Base-by-base conservation (phyloP, 169 alveolate species). In the Cystoisospora suis region DNA sequence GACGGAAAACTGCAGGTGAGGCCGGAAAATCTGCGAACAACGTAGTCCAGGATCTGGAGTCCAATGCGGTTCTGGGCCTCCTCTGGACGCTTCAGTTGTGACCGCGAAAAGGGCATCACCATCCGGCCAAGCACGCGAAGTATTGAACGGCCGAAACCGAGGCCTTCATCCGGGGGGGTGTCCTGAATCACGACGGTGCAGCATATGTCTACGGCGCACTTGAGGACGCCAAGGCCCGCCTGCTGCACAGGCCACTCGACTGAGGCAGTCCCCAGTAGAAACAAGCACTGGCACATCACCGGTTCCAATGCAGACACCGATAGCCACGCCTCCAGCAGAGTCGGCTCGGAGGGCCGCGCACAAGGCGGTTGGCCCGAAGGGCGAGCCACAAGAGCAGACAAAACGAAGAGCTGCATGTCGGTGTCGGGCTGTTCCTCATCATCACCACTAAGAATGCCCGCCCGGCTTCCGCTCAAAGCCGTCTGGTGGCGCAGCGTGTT, bases 401-500 rank as follows among this genome's bases (percentile, higher is more conserved):
- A 46, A 47, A 88, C 92, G n/a, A 56, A 36, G 47, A 88, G 80
- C 92, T 88, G 92, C 87, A 77, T 88, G 88, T 75, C 86, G 40
- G 69, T 85, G 92, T 88, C 92, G 12, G 92, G 92, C 58, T 58
- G 53, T 15, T 88, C 88, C 49, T 88, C 92, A 59, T 88, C 92
- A 29, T 72, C 83, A 4, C 42, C 75, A 61, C 7, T 56, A 38
- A 72, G 83, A 36, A 40, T n/a, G n/a, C 38, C 34, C 3, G 58
- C 83, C 56, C 6, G 58, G 15, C 83, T 38, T n/a, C 53, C 42
- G 32, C 42, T 17, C 9, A 72, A 38, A 4, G 40, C 56, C 3
- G 83, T 72, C 17, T 27, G 83, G 12, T 56, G 27, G 34, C 46
- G 49, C 36, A n/a, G 56, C 12, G 12, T 5, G 56, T 72, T 72